Evolutionary conservation across 768 basidiomycete genomes (phyloP), one percentile per base, ranked within the genome.

Genomic region (Polyporus arcularius): DNA sequence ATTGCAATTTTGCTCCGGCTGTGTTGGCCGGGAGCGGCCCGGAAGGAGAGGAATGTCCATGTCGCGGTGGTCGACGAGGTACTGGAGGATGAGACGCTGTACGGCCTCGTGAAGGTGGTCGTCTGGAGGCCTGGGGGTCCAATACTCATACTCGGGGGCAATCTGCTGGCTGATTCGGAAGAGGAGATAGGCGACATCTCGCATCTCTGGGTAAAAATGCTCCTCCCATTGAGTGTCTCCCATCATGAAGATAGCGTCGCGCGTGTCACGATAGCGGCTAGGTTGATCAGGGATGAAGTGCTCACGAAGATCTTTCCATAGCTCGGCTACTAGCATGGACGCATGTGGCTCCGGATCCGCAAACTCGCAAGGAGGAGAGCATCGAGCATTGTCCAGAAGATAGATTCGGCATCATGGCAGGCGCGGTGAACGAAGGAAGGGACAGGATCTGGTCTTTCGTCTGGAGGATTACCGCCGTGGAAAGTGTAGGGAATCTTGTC

Each of bases 81-180:
- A 58, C 16, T 52, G 21, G 10, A 58, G 49, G 18, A 58, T 58
- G 5, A 58, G 28, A 11, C 57, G 57, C 15, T 58, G 57, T 26
- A 58, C 40, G 10, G 57, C 57, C 14, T 58, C 57, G 41, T 58
- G 57, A 15, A 58, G 49, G 38, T 58, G 57, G 30, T 58, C 57
- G 1, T 50, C 41, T 2, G 21, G 38, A 40, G 49, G 47, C 6
- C 9, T 42, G 9, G 14, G n/a, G 28, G 12, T 31, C 57, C 49
- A 42, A 9, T 51, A 7, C 15, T 48, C 57, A 14, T 58, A 58
- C 14, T 39, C 28, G 4, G 57, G 47, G 2, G 11, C 21, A 18
- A 57, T 47, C 9, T 57, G 55, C 4, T 1, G 43, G 3, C 46
- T n/a, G 11, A 57, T 48, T 14, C 39, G n/a, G 38, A 9, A 38